Percentiles rank a stretch among this genome's conserved stretches.
Evolutionary conservation across 2,329 filamentous ascomycete species (phyloP).

Genomic region (Lojkania enalia): DNA sequence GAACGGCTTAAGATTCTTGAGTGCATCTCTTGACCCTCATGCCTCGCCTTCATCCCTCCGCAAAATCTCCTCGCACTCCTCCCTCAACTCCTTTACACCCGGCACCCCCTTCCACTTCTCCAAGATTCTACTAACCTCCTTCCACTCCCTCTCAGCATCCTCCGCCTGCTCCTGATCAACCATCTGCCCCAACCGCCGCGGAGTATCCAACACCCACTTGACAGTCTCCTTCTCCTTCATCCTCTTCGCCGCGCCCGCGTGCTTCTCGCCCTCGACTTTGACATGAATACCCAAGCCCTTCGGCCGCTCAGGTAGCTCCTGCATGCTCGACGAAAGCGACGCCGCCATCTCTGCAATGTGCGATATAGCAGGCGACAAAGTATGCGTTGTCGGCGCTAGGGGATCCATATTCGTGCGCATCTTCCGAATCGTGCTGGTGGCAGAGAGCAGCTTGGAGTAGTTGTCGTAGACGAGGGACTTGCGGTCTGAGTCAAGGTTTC

Average conservation of each 20-base stretch:
- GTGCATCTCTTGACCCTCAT: too few species aligned
- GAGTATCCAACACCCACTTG: slow-evolving; percentile 63
- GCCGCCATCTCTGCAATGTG: slow-evolving; percentile 69
- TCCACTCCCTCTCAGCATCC: slow-evolving; percentile 61
- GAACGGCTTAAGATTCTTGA: too few species aligned
- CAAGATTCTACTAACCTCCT: slow-evolving; percentile 44
- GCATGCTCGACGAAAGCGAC: slow-evolving; percentile 45
- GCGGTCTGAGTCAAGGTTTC: slow-evolving; percentile 90
- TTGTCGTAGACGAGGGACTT: slow-evolving; percentile 98
- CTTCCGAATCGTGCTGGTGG: slow-evolving; percentile 92
- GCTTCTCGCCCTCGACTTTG: slow-evolving; percentile 23
- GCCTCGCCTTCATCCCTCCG: slow-evolving; percentile 23
- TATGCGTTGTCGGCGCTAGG: slow-evolving; percentile 72
- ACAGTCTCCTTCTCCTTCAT: slow-evolving; percentile 60
- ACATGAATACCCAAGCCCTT: slow-evolving; percentile 28
- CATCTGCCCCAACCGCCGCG: slow-evolving; percentile 61
- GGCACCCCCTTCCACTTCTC: slow-evolving; percentile 50
- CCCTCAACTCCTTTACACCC: slow-evolving; percentile 47
- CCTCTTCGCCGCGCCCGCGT: slow-evolving; percentile 36
- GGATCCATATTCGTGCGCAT: slow-evolving; percentile 84
- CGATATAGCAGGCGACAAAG: slow-evolving; percentile 71
- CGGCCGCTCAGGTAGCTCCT: slow-evolving; percentile 26
- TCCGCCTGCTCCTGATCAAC: slow-evolving; percentile 62
- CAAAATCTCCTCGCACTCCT: slow-evolving; percentile 43
- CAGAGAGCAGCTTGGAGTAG: slow-evolving; percentile 94